Base-by-base conservation (phyloP, 371 early-diverging fungal species). In the Parasitella parasitica region DNA sequence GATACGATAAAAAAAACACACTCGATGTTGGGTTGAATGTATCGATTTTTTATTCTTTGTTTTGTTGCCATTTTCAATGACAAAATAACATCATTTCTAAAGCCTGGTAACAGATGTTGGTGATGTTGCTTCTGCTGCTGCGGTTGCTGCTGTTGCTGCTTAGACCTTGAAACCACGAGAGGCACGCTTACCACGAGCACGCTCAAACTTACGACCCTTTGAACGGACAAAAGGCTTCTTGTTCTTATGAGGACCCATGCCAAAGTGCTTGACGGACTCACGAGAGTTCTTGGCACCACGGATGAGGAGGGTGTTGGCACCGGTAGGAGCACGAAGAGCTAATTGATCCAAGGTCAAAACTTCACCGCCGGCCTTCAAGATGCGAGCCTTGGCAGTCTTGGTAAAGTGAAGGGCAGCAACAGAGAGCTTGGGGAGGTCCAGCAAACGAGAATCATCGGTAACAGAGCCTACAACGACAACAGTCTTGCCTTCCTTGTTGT, bases 161-260 rank as follows among this genome's bases (percentile, higher is more conserved):
- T 87, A 89, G 64, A 76, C 85, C 88, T 92, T 92, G 91, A 87
- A 94, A 75, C 94, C 94, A 71, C 93, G 91, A 77, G 89, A 89
- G 71, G 92, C 88, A 87, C 97, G 91, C 77, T 95, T 92, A 89
- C 97, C 97, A 93, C 97, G 95, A 77, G 97, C 97, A 55, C 86
- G 83, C 87, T 97, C 96, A 83, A 95, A 96, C 91, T 97, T 97
- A 85, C 98, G 92, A 64, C 98, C 98, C 92, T 96, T 95, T 83
- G 93, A 91, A 72, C 92, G 91, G 77, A 96, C 91, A 79, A 91
- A 96, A 70, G 98, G 98, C 89, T 78, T 81, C 72, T 71, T 72
- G 67, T 83, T 71, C 82, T 87, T 86, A 70, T 87, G 84, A 72
- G 95, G 94, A 59, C 79, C 83, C 70, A 77, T 71, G 58, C 77